These are phyloP conservation scores for Lagenidium giganteum DNA, from an alignment of 352 stramenopile genomes.

Conservation along the genomic window DNA sequence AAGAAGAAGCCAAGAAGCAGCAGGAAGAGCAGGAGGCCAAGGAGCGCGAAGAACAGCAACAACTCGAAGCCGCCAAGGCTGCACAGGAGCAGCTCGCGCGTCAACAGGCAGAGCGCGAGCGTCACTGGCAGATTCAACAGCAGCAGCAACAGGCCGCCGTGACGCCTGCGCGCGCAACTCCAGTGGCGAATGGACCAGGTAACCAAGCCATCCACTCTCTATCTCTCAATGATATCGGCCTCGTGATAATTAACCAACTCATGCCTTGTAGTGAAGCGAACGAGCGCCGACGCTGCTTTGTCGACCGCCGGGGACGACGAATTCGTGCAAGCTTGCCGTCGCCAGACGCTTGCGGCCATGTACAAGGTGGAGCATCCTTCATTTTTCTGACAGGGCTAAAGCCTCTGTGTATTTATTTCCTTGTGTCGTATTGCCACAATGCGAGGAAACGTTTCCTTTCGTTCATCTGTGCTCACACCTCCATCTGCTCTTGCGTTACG, in stretches of 20 bases:
- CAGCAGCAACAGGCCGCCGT: constrained; percentile 7
- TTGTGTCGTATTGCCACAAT: constrained; percentile 10
- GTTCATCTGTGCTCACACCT: constrained; percentile 8
- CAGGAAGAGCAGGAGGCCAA: constrained; percentile 33
- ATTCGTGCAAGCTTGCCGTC: constrained; percentile 33
- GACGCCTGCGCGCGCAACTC: background rate
- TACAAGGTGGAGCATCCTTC: constrained; percentile 69
- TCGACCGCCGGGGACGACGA: constrained; percentile 26
- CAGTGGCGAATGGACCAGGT: constrained; percentile 19
- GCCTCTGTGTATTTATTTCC: constrained; percentile 5
- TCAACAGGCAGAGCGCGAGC: constrained; percentile 16
- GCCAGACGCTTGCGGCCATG: constrained; percentile 50
- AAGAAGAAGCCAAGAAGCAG: constrained; percentile 60
- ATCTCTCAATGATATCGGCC: background rate
- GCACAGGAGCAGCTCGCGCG: constrained; percentile 25
- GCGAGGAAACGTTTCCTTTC: too few species aligned
- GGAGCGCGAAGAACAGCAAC: constrained; percentile 13
- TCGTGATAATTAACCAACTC: background rate
- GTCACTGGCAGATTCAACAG: constrained; percentile 14
- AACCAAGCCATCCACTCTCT: background rate
- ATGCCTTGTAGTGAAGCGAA: constrained; percentile 35
- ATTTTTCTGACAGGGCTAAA: constrained; percentile 15
- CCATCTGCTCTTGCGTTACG: constrained; percentile 1
- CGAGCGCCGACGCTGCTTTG: constrained; percentile 24
- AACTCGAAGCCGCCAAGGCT: constrained; percentile 17